A percentile compares a stretch with the other conserved stretches of the same genome.
phyloP scores from a whole-genome alignment of 331 rosid genomes.

The Rosa hybrid region DNA sequence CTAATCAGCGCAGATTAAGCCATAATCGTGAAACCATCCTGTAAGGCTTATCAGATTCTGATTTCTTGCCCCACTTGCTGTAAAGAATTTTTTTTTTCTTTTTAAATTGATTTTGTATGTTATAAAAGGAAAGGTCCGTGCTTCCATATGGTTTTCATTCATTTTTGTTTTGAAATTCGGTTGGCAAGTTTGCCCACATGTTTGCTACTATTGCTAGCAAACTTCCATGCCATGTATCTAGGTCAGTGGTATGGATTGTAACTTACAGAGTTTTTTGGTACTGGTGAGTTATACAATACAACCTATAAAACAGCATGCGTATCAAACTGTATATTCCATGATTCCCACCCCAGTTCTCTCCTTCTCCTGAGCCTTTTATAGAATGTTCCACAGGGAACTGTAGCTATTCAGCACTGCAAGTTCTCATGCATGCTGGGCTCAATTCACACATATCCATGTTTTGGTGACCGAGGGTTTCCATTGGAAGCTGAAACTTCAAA shows the following conservation, averaged over 20 bases:
- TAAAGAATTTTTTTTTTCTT: too few species aligned
- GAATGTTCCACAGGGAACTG: background rate
- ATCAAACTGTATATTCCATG: background rate
- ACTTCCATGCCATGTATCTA: background rate
- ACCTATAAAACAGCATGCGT: background rate
- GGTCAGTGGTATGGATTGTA: background rate
- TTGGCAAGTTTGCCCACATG: background rate
- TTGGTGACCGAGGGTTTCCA: background rate
- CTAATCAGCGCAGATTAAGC: conserved; percentile 75
- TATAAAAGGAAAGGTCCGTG: background rate
- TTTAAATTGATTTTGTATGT: background rate
- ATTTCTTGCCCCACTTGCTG: conserved; percentile 1
- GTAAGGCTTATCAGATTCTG: conserved; percentile 52
- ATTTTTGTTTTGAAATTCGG: background rate
- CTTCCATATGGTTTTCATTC: background rate
- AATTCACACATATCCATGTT: background rate
- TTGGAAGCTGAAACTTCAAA: background rate
- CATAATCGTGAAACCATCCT: conserved; percentile 68
- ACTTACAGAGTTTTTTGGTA: background rate
- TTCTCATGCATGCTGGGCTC: background rate
- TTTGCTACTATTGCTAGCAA: background rate
- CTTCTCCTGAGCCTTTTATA: background rate
- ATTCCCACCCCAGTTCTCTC: background rate
- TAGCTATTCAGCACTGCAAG: background rate
- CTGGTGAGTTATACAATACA: background rate